Conservation (phyloP, 2,329 filamentous ascomycete genomes). For the Fusarium sp. region DNA sequence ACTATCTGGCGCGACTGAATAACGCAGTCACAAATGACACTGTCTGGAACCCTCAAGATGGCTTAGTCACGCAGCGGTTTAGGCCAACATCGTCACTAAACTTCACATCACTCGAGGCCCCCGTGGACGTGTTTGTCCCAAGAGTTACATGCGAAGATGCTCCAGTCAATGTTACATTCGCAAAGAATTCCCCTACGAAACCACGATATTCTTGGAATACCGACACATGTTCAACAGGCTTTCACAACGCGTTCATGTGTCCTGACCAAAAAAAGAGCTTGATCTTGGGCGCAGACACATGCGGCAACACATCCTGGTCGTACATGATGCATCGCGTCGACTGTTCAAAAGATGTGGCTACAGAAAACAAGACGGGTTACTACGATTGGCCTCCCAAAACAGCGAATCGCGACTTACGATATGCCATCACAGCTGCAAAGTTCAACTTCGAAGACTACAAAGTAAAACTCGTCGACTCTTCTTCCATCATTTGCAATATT, state of each 20-base stretch:
- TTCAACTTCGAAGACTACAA: background rate
- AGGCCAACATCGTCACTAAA: background rate
- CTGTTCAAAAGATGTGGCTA: background rate
- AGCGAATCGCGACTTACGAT: conserved; percentile 1
- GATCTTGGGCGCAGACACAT: no score
- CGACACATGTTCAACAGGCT: background rate
- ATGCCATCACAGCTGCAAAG: conserved; percentile 1
- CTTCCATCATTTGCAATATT: conserved; percentile 1
- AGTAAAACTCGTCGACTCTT: background rate
- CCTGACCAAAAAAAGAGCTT: no score
- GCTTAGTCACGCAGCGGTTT: background rate
- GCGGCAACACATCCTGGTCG: no score
- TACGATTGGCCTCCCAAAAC: background rate
- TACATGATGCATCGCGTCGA: background rate
- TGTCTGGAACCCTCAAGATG: background rate
- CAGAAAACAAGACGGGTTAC: background rate
- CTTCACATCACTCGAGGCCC: background rate
- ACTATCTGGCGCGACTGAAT: background rate
- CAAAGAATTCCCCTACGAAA: background rate
- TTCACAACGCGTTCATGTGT: background rate
- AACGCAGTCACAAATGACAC: background rate
- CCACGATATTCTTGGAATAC: background rate
- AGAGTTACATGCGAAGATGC: background rate
- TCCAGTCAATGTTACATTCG: background rate
- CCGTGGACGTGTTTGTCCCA: background rate